phyloP scores from a whole-genome alignment of 371 early-diverging fungal species.

The Scutellospora calospora region DNA sequence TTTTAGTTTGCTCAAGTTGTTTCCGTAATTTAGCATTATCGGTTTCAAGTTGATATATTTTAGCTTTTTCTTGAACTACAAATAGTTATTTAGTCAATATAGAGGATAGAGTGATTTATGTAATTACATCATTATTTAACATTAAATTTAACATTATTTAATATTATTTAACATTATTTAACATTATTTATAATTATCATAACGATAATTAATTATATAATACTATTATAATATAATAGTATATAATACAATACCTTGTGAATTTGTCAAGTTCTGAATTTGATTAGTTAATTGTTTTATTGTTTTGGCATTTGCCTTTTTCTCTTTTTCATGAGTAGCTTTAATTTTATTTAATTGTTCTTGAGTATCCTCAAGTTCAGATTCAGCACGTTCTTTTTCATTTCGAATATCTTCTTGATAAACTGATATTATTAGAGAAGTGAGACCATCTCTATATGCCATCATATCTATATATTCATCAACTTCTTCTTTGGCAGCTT shows the following conservation, averaged over 20 bases:
- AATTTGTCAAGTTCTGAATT: conserved; percentile 32
- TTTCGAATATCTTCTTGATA: conserved; percentile 27
- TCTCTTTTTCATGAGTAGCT: conserved; percentile 26
- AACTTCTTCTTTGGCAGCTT: neutral
- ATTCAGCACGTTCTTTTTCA: neutral
- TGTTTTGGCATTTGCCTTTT: conserved; percentile 19
- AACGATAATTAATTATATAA: too few species aligned
- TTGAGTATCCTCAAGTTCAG: conserved; percentile 14
- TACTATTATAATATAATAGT: neutral
- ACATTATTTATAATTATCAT: too few species aligned
- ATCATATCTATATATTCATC: neutral
- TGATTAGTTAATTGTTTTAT: conserved; percentile 32
- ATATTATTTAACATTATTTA: too few species aligned
- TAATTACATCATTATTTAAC: neutral
- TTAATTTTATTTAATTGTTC: conserved; percentile 32
- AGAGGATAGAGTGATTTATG: neutral
- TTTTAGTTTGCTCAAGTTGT: conserved; percentile 24
- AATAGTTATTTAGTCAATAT: neutral
- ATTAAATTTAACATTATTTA: too few species aligned
- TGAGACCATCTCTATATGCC: conserved; percentile 8
- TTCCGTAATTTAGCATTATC: conserved; percentile 27
- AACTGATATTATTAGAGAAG: conserved; percentile 28
- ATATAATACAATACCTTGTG: conserved; percentile 12
- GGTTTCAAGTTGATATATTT: conserved; percentile 23
- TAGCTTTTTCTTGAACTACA: conserved; percentile 29